Base-by-base conservation (phyloP, 2,329 filamentous ascomycete species). In the Botrytis squamosa region DNA sequence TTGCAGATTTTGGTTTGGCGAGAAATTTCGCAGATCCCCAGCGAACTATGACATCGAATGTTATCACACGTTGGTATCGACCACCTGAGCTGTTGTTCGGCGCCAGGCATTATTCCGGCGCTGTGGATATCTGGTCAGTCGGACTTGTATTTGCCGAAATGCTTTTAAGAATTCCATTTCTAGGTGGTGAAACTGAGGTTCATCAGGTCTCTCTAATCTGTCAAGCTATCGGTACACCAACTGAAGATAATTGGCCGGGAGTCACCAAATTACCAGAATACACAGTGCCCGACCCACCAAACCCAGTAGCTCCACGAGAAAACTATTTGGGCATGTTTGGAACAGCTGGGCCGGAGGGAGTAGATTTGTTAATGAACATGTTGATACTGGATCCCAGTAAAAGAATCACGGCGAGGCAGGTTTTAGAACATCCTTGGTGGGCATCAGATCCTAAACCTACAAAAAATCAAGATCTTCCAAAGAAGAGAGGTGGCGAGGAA, bases 1-100 rank as follows among this genome's bases (percentile, higher is more conserved):
- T 99, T 69, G 96, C 95, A 52, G 96, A 99, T 91, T 99, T 99
- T 79, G 96, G 96, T 87, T 90, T 99, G 49, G 96, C 96, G 9
- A 88, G 96, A 76, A 89, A 88, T 75, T 98, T 98, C 82, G 92
- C 94, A 12, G 96, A 99, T 82, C 95, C 96, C 0, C 93, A 94
- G 80, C 86, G 90, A 72, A 88, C 88, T 78, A 99, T 99, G 96
- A 98, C 95, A 1, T 90, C 91, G 80, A 94, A 96, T 80, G 95
- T 98, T 77, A 97, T 99, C 82, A 99, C 96, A 29, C 90, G 94
- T 77, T 99, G 96, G 94, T 99, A 98, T 85, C 89, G 95, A 1
- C 95, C 96, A 0, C 95, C 95, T 0, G 96, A 99, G 85, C 88
- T 99, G 36, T 90, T 98, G 76, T 98, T 95, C 81, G 94, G 95